Conservation (phyloP, 1,284 basidiomycete genomes). For the Leccinum subspadiceum region DNA sequence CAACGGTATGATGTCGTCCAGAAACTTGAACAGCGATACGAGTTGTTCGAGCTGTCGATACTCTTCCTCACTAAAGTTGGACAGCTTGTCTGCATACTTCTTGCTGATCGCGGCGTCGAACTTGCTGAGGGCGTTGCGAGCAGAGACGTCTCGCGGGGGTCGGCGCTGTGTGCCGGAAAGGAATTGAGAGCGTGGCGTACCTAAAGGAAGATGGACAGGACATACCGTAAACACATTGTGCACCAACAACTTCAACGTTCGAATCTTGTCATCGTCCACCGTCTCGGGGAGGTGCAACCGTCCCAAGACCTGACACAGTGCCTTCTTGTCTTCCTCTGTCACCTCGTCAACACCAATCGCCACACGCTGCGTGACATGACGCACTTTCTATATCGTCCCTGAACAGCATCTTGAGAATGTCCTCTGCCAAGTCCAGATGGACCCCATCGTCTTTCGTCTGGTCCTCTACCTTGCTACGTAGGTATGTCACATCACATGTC, state of each 20-base stretch:
- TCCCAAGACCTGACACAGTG: slow-evolving; percentile 74
- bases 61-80: slow-evolving; percentile 72
- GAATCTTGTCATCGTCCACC: slow-evolving; percentile 67
- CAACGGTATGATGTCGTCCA: slow-evolving; percentile 59
- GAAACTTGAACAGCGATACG: slow-evolving; percentile 60
- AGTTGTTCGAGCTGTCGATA: slow-evolving; percentile 58
- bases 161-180: slow-evolving; percentile 55
- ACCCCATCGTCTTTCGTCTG: slow-evolving; percentile 48
- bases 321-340: slow-evolving; percentile 78
- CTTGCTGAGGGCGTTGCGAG: slow-evolving; percentile 75
- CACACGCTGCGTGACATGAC: slow-evolving; percentile 9
- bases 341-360: not conserved
- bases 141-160: slow-evolving; percentile 68
- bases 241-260: slow-evolving; percentile 63
- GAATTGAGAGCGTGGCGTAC: not conserved
- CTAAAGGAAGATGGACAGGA: not conserved
- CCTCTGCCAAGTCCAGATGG: slow-evolving; percentile 79
- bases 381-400: slow-evolving; percentile 44
- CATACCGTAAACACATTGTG: slow-evolving; percentile 61
- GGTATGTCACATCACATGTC: not conserved
- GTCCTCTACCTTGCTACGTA: slow-evolving; percentile 32
- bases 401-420: slow-evolving; percentile 68
- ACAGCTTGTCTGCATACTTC: slow-evolving; percentile 69
- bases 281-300: slow-evolving; percentile 77
- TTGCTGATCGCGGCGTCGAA: slow-evolving; percentile 71